phyloP scores from a whole-genome alignment of 2,329 filamentous ascomycete genomes.

The Fonsecaea monophora region DNA sequence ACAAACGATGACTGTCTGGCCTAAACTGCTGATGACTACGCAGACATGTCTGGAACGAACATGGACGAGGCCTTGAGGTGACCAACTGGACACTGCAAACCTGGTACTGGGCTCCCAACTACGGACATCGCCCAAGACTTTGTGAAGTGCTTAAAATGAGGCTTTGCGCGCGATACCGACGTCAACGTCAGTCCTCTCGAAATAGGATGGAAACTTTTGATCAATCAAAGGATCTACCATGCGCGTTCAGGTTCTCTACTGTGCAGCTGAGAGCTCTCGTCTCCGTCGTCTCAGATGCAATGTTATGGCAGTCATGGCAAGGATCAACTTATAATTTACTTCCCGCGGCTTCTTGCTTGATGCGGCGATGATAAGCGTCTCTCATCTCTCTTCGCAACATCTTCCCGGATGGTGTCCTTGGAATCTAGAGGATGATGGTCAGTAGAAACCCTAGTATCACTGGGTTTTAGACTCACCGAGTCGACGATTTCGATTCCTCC shows the following conservation, averaged over 20 bases:
- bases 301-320: background rate
- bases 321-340: background rate
- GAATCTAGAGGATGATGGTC: background rate
- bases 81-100: too few species aligned
- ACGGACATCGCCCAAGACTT: too few species aligned
- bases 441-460: background rate
- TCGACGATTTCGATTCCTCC: constrained; percentile 1
- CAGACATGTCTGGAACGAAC: too few species aligned
- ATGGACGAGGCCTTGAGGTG: too few species aligned
- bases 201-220: background rate
- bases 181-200: too few species aligned
- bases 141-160: too few species aligned
- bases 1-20: too few species aligned
- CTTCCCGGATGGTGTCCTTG: background rate
- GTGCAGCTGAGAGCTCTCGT: background rate
- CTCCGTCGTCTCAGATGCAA: too few species aligned
- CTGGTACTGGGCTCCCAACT: too few species aligned
- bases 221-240: background rate
- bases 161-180: too few species aligned
- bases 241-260: background rate
- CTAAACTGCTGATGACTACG: too few species aligned
- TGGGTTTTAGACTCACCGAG: background rate
- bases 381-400: constrained; percentile 7
- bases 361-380: constrained; percentile 1
- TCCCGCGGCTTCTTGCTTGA: background rate